Conservation (phyloP, 2,329 filamentous ascomycete genomes). For the Xylaria sp. region DNA sequence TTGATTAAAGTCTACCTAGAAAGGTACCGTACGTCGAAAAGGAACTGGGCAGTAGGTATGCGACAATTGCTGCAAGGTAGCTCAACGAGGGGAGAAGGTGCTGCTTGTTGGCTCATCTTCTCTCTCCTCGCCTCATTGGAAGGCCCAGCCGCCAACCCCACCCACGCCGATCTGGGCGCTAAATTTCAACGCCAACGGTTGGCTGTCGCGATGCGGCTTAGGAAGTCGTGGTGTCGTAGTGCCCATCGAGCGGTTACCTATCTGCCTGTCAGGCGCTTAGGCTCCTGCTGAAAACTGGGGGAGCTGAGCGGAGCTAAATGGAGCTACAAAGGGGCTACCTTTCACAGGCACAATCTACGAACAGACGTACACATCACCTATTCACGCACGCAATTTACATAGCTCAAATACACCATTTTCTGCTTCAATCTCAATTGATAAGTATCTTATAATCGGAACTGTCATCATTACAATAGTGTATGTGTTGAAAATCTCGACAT, state of each 20-base stretch:
- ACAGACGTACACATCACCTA: neutral
- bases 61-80: neutral
- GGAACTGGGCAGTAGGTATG: neutral
- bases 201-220: neutral
- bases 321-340: too few species aligned
- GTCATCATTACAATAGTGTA: neutral
- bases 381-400: too few species aligned
- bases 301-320: neutral
- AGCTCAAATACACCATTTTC: neutral
- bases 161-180: conserved; percentile 1
- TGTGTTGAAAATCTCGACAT: neutral
- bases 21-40: too few species aligned
- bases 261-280: conserved; percentile 15
- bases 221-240: neutral
- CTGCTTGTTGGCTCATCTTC: neutral
- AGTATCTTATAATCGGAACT: neutral
- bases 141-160: conserved; percentile 16
- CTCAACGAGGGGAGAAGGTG: neutral
- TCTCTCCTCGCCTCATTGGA: conserved; percentile 15
- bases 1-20: neutral
- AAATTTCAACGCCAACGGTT: conserved; percentile 4
- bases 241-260: neutral
- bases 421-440: neutral
- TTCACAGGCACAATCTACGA: neutral
- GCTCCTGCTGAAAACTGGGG: neutral